These are phyloP conservation scores for Backusella macrospora DNA, from an alignment of 192 early-diverging fungal genomes.

Conservation along the genomic window DNA sequence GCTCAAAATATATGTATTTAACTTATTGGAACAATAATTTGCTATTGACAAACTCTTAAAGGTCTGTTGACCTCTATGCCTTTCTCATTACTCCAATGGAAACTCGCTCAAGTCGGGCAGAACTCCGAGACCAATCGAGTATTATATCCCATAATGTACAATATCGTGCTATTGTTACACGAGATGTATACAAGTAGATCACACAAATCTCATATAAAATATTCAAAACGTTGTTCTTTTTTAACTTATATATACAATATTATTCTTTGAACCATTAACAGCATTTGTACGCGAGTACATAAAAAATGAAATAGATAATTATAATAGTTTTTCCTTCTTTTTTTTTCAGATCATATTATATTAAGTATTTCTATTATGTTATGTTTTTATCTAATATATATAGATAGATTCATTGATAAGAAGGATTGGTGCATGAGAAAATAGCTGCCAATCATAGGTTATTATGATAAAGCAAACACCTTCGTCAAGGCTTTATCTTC, in stretches of 20 bases:
- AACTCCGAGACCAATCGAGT: conserved; percentile 1
- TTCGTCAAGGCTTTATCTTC: too few relatives aligned
- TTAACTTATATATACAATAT: background rate
- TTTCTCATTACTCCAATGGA: background rate
- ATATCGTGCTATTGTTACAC: background rate
- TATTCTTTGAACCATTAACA: background rate
- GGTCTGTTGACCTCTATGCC: background rate
- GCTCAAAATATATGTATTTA: too few relatives aligned
- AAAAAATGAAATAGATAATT: background rate
- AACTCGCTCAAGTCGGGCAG: background rate
- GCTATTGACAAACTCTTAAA: background rate
- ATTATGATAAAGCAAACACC: too few relatives aligned
- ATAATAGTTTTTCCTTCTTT: too few relatives aligned
- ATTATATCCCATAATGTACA: background rate
- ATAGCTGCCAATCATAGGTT: too few relatives aligned
- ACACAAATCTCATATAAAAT: background rate
- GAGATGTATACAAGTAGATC: background rate
- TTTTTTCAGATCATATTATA: too few relatives aligned
- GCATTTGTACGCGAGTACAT: background rate
- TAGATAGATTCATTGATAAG: too few relatives aligned
- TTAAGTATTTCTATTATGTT: too few relatives aligned
- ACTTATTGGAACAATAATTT: background rate
- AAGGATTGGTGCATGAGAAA: too few relatives aligned
- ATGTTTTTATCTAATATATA: too few relatives aligned
- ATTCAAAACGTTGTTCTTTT: background rate